A percentile compares a stretch with the other conserved stretches of the same genome.
phyloP scores from a whole-genome alignment of 2,329 filamentous ascomycete genomes.

The Stachybotrys elegans region DNA sequence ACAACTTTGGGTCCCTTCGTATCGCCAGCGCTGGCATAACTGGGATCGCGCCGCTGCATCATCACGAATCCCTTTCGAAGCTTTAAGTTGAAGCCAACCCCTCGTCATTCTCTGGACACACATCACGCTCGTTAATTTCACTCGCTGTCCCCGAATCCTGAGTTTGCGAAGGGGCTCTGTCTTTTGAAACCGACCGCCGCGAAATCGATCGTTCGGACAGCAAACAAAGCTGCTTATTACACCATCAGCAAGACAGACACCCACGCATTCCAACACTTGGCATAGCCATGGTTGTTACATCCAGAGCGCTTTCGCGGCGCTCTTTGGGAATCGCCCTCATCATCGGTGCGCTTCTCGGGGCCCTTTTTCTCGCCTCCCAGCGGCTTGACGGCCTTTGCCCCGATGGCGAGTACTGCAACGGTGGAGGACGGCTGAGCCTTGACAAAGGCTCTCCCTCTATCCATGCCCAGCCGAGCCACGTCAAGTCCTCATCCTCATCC shows the following conservation, averaged over 20 bases:
- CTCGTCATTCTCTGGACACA: neutral
- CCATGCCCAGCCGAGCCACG: constrained; percentile 6
- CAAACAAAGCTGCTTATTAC: too few species aligned
- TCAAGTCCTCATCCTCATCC: constrained; percentile 1
- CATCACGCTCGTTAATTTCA: neutral
- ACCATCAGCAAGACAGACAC: too few species aligned
- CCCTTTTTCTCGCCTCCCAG: constrained; percentile 27
- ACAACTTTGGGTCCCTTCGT: too few species aligned
- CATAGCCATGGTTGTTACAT: constrained; percentile 9
- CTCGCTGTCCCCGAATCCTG: neutral
- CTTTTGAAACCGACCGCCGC: neutral
- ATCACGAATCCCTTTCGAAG: neutral
- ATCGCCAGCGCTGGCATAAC: too few species aligned
- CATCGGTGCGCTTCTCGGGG: constrained; percentile 19
- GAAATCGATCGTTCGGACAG: neutral
- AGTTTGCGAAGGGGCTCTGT: neutral
- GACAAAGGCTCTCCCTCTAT: too few species aligned
- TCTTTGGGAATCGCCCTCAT: constrained; percentile 19
- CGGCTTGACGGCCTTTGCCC: constrained; percentile 23
- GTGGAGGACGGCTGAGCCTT: too few species aligned
- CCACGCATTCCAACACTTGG: neutral
- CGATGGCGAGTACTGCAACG: constrained; percentile 22
- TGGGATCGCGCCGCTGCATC: too few species aligned
- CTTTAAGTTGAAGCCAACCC: neutral
- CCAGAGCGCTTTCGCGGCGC: constrained; percentile 23